Conservation (phyloP, 208 protist species). For the Trypanosoma cruzi region DNA sequence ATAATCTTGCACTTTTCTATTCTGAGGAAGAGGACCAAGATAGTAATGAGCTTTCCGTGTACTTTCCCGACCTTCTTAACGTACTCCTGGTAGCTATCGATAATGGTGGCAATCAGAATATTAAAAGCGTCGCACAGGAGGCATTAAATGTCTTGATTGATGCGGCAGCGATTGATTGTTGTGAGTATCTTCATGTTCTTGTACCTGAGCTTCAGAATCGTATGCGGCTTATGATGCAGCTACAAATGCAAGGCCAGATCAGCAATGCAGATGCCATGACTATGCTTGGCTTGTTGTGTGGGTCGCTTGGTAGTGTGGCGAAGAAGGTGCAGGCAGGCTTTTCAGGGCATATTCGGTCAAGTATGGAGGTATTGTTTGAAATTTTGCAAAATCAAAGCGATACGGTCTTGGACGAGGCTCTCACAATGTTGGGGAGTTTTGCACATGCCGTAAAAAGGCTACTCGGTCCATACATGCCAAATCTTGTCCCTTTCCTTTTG, state of each 20-base stretch:
- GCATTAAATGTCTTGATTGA: slow-evolving; percentile 94
- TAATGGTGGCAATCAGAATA: slow-evolving; percentile 66
- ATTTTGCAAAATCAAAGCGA: slow-evolving; percentile 58
- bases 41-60: slow-evolving; percentile 88
- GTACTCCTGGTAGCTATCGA: slow-evolving; percentile 76
- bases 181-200: slow-evolving; percentile 56
- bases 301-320: slow-evolving; percentile 71
- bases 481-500: slow-evolving; percentile 87
- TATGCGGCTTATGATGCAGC: slow-evolving; percentile 50
- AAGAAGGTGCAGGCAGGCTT: slow-evolving; percentile 68
- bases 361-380: slow-evolving; percentile 63
- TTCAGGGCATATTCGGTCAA: slow-evolving; percentile 36
- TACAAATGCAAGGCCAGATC: slow-evolving; percentile 44
- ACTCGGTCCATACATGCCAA: slow-evolving; percentile 83
- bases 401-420: slow-evolving; percentile 93
- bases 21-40: slow-evolving; percentile 66
- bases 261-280: slow-evolving; percentile 51
- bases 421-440: slow-evolving; percentile 94
- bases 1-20: slow-evolving; percentile 93
- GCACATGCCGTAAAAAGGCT: slow-evolving; percentile 75
- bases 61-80: slow-evolving; percentile 74
- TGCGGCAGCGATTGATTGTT: slow-evolving; percentile 74
- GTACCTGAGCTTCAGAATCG: slow-evolving; percentile 78
- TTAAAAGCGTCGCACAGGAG: slow-evolving; percentile 92
- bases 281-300: slow-evolving; percentile 89